Conservation (phyloP, 2,329 filamentous ascomycete genomes). For the Lizonia empirigonia region DNA sequence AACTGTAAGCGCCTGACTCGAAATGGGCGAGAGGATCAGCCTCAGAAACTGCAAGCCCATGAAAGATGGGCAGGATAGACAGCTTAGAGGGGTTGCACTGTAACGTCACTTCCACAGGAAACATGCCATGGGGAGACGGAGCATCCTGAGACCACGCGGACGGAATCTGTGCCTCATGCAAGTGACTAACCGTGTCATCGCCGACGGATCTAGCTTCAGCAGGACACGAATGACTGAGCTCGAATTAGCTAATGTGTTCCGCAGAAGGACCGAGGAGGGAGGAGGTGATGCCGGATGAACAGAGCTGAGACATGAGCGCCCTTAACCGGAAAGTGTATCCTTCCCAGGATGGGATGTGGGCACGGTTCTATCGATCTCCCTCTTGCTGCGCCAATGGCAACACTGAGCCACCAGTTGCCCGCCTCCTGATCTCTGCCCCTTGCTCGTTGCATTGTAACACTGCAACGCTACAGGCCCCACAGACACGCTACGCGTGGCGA, state of each 20-base stretch:
- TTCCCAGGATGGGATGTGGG: constrained; percentile 1
- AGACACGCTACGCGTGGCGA: background rate
- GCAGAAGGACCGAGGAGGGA: constrained; percentile 1
- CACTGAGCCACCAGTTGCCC: background rate
- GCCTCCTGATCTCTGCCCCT: background rate
- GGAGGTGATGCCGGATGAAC: constrained; percentile 1
- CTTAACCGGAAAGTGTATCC: constrained; percentile 1
- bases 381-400: background rate
- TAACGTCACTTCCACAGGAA: no score
- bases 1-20: no score
- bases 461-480: background rate
- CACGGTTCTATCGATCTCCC: background rate
- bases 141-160: no score
- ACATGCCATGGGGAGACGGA: no score
- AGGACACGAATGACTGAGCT: background rate
- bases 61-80: no score
- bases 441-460: background rate
- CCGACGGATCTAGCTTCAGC: background rate
- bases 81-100: no score
- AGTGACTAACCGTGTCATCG: background rate
- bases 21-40: no score
- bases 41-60: no score
- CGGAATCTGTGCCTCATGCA: no score
- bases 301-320: constrained; percentile 1
- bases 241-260: background rate